Percentiles rank a stretch among this genome's conserved stretches.
Conservation (phyloP, 805 yeast species). For the Kodamaea kakaduensis region DNA sequence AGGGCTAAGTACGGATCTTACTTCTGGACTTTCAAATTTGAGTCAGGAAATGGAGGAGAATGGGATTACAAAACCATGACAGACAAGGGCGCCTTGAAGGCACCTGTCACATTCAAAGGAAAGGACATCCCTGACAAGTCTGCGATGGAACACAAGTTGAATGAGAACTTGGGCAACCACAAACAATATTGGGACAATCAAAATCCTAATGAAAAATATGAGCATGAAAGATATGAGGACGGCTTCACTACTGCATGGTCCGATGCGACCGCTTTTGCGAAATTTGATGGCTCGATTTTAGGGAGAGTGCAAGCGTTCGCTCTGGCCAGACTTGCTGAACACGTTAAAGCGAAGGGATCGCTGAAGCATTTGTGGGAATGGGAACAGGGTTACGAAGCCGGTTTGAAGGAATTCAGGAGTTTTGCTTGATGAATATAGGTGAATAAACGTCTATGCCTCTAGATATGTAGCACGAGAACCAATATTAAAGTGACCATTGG, state of each 20-base stretch:
- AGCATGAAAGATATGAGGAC: conserved; percentile 76
- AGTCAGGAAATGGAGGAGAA: conserved; percentile 90
- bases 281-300: conserved; percentile 61
- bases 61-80: conserved; percentile 89
- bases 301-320: conserved; percentile 78
- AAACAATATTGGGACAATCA: conserved; percentile 62
- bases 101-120: conserved; percentile 20
- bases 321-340: conserved; percentile 57
- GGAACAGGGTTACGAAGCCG: conserved; percentile 80
- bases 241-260: conserved; percentile 75
- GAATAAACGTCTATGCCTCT: too few relatives aligned
- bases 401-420: conserved; percentile 39
- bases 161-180: conserved; percentile 45
- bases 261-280: conserved; percentile 67
- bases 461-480: too few relatives aligned
- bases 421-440: not conserved
- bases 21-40: conserved; percentile 90
- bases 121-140: conserved; percentile 36
- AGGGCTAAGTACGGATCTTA: conserved; percentile 68
- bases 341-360: conserved; percentile 51
- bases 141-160: conserved; percentile 38
- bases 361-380: conserved; percentile 76
- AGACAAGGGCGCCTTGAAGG: conserved; percentile 48
- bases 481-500: too few relatives aligned
- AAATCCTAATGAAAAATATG: conserved; percentile 58